phyloP scores from a whole-genome alignment of 2,329 filamentous ascomycete species.

The Kalaharituber pfeilii region DNA sequence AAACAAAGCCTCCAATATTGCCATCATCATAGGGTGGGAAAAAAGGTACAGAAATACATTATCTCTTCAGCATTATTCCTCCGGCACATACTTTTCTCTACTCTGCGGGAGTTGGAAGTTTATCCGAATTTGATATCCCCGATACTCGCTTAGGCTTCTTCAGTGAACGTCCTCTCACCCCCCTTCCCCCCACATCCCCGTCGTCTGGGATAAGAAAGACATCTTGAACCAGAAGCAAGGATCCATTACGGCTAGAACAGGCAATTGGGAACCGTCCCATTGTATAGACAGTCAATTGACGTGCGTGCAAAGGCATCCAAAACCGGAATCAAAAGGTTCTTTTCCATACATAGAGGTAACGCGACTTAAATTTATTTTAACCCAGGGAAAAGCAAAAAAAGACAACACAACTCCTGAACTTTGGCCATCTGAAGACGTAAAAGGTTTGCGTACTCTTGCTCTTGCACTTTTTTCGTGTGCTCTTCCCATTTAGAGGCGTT shows the following conservation, averaged over 20 bases:
- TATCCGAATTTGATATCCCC: neutral
- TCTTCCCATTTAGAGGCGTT: no score
- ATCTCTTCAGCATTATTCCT: no score
- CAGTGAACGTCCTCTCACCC: neutral
- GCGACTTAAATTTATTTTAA: slow-evolving; percentile 1
- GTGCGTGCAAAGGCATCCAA: neutral
- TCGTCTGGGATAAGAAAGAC: neutral
- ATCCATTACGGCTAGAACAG: neutral
- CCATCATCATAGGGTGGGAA: no score
- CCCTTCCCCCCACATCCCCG: no score
- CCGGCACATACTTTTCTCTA: no score
- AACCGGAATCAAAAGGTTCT: neutral
- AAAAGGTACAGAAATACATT: no score
- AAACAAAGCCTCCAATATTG: no score
- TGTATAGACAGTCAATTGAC: neutral
- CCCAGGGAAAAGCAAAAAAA: neutral
- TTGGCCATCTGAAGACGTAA: neutral
- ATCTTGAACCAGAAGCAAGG: neutral
- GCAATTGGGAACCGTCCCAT: neutral
- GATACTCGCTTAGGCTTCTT: neutral
- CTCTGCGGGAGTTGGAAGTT: no score
- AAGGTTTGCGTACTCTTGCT: neutral
- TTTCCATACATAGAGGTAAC: neutral
- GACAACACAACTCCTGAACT: no score
- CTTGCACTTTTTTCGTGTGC: no score